These are phyloP conservation scores for Fomitopsis pinicola DNA, from an alignment of 1,284 basidiomycete genomes.

Conservation along the genomic window DNA sequence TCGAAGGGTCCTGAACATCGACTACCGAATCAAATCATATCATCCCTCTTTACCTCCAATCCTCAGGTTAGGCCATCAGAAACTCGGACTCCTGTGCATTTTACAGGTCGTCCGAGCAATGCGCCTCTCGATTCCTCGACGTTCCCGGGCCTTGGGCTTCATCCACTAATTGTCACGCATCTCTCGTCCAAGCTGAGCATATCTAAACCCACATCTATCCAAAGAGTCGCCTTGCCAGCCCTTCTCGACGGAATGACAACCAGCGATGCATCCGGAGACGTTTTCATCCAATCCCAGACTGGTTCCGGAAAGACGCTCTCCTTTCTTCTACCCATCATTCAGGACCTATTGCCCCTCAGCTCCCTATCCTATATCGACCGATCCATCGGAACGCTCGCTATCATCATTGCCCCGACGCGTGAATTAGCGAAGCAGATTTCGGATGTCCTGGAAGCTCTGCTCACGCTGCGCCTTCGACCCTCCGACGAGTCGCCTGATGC, in stretches of 20 bases:
- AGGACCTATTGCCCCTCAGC: constrained; percentile 89
- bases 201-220: constrained; percentile 86
- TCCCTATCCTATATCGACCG: constrained; percentile 86
- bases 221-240: constrained; percentile 76
- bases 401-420: constrained; percentile 92
- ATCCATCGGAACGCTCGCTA: constrained; percentile 85
- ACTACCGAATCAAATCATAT: constrained; percentile 72
- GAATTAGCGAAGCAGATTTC: constrained; percentile 94
- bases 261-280: constrained; percentile 57
- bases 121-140: constrained; percentile 79
- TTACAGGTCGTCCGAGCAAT: constrained; percentile 65
- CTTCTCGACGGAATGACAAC: constrained; percentile 49
- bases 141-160: constrained; percentile 74
- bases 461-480: constrained; percentile 73
- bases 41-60: constrained; percentile 87
- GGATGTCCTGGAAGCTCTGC: constrained; percentile 59
- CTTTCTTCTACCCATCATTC: constrained; percentile 93
- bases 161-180: constrained; percentile 80
- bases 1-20: constrained; percentile 21
- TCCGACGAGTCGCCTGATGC: constrained; percentile 50
- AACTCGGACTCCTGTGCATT: constrained; percentile 23
- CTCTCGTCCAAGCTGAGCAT: constrained; percentile 82
- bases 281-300: constrained; percentile 96
- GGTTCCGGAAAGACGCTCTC: constrained; percentile 97
- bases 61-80: constrained; percentile 53